These are phyloP conservation scores for Hypoxylon subgilvum DNA, from an alignment of 495 filamentous ascomycete genomes.

Conservation along the genomic window DNA sequence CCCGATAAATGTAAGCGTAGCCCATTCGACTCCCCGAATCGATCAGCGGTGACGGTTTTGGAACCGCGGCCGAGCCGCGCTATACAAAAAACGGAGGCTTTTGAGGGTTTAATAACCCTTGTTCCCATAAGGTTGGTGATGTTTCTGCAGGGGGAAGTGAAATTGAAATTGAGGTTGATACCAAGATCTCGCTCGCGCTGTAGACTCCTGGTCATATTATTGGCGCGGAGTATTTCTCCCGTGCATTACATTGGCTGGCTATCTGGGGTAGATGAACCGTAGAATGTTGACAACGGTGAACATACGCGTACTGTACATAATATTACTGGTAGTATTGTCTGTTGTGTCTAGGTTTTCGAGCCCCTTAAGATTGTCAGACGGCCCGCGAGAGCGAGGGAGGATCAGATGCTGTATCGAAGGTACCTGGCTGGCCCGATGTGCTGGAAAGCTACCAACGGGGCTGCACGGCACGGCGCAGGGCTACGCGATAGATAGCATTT, in stretches of 20 bases:
- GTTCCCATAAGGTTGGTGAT: neutral
- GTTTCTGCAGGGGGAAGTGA: conserved; percentile 1
- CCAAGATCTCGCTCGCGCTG: conserved; percentile 6
- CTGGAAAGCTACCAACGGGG: too few relatives aligned
- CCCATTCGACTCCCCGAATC: conserved; percentile 9
- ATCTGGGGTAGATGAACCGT: conserved; percentile 16
- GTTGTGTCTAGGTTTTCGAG: too few relatives aligned
- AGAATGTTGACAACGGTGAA: conserved; percentile 23
- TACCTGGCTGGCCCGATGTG: too few relatives aligned
- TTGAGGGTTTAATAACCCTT: conserved; percentile 6
- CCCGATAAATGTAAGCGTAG: neutral
- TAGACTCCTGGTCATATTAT: conserved; percentile 4
- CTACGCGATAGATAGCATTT: neutral
- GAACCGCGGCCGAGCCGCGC: conserved; percentile 20
- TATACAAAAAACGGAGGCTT: conserved; percentile 9
- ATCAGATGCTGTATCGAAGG: too few relatives aligned
- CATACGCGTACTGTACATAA: too few relatives aligned
- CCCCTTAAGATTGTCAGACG: neutral
- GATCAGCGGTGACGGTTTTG: conserved; percentile 16
- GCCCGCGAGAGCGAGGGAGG: conserved; percentile 7
- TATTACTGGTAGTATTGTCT: neutral
- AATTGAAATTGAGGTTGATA: conserved; percentile 15
- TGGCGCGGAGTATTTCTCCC: conserved; percentile 32
- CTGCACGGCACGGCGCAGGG: too few relatives aligned
- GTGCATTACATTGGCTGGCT: conserved; percentile 20